Percentiles rank a stretch among this genome's conserved stretches.
Evolutionary conservation across 2,329 filamentous ascomycete species (phyloP).

Genomic region (Colletotrichum liriopes): DNA sequence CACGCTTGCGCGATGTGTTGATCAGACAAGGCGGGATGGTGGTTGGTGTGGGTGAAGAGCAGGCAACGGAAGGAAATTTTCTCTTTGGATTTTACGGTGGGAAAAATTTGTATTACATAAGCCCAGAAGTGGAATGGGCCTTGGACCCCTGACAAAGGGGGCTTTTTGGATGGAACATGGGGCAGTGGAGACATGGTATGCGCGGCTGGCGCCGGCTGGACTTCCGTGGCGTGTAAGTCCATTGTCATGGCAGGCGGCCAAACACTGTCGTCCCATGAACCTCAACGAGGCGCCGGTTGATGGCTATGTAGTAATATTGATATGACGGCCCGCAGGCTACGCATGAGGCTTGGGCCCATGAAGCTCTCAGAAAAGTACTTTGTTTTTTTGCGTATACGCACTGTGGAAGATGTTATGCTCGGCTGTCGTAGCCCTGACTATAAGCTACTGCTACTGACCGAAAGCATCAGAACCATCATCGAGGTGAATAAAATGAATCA

Average conservation of each 20-base stretch:
- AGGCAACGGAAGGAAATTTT: not conserved
- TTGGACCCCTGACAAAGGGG: not conserved
- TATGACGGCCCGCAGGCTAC: not conserved
- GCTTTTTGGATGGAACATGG: not conserved
- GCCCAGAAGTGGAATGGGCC: not conserved
- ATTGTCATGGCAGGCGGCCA: not conserved
- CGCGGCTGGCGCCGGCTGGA: conserved; percentile 2
- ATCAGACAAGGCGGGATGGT: not conserved
- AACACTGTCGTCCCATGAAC: not conserved
- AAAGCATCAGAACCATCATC: too few species aligned
- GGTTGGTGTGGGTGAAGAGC: not conserved
- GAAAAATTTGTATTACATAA: not conserved
- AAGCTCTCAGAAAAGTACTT: not conserved
- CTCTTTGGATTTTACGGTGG: conserved; percentile 4
- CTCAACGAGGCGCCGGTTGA: not conserved
- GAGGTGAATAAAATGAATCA: not conserved
- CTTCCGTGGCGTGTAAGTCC: conserved; percentile 1
- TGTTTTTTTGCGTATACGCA: not conserved
- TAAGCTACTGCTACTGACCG: too few species aligned
- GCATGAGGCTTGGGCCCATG: not conserved
- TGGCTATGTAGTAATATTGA: not conserved
- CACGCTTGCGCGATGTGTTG: not conserved
- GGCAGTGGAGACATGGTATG: not conserved
- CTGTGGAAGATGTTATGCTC: not conserved
- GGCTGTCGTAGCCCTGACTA: not conserved